Conservation (phyloP, 176 grass and related monocot species). For the Oryza meyeriana region DNA sequence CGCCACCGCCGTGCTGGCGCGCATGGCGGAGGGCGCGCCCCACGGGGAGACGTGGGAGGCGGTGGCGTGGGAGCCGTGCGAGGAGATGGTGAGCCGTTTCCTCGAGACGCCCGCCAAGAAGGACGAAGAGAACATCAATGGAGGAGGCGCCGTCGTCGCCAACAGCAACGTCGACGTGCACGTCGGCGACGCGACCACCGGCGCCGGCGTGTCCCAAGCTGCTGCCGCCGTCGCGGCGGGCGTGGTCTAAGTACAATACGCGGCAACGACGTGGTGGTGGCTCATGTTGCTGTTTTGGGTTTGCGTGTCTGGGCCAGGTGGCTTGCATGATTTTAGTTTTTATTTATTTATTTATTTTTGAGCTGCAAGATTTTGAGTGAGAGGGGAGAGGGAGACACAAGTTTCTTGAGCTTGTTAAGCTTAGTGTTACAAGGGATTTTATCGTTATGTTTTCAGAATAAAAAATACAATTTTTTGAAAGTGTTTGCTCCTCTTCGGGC, state of each 20-base stretch:
- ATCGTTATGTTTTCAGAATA: background rate
- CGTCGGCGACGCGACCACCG: no score
- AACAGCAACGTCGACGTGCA: background rate
- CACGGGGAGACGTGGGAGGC: no score
- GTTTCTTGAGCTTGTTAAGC: background rate
- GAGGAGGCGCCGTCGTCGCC: no score
- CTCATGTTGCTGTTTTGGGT: background rate
- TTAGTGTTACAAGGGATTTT: no score
- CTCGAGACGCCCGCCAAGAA: no score
- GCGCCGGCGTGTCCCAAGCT: background rate
- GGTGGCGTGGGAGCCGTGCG: no score
- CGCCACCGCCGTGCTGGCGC: slow-evolving; percentile 25
- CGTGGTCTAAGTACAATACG: background rate
- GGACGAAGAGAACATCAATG: no score
- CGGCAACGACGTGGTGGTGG: background rate
- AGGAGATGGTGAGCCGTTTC: no score
- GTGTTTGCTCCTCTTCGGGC: no score
- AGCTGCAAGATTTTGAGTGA: background rate
- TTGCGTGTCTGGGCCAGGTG: background rate
- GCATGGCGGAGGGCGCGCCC: no score
- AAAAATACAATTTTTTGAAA: background rate
- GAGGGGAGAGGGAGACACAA: background rate
- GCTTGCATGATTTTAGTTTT: background rate
- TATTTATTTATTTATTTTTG: background rate
- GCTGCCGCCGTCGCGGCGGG: no score